Evolutionary conservation across 805 yeast genomes (phyloP).

Genomic region (Metschnikowia aberdeeniae): DNA sequence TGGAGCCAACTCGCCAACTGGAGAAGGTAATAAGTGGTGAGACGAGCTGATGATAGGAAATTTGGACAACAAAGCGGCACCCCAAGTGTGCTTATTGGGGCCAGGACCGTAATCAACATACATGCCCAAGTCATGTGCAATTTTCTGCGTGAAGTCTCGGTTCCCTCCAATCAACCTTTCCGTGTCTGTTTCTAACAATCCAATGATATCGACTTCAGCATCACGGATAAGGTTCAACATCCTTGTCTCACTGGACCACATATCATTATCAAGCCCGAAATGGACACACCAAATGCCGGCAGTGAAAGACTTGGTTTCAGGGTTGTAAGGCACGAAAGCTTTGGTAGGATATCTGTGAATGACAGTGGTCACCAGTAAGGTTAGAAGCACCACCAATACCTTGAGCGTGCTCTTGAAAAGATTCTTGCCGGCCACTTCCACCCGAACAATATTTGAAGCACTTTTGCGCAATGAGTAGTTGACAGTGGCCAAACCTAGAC

Average conservation of each 20-base stretch:
- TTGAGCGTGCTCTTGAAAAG: slow-evolving; percentile 24
- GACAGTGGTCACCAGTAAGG: slow-evolving; percentile 52
- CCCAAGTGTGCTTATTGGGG: slow-evolving; percentile 98
- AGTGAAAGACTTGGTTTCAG: slow-evolving; percentile 64
- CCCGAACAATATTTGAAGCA: slow-evolving; percentile 20
- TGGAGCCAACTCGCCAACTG: slow-evolving; percentile 97
- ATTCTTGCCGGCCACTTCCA: slow-evolving; percentile 18
- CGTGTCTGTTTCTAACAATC: slow-evolving; percentile 88
- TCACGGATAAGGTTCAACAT: slow-evolving; percentile 82
- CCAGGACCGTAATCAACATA: slow-evolving; percentile 98
- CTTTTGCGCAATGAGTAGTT: slow-evolving; percentile 29
- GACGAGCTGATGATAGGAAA: slow-evolving; percentile 90
- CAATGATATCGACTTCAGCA: slow-evolving; percentile 86
- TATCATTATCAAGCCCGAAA: slow-evolving; percentile 93
- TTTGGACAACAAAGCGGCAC: slow-evolving; percentile 84
- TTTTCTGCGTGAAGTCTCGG: slow-evolving; percentile 84
- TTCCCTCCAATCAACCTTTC: slow-evolving; percentile 93
- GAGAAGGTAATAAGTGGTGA: slow-evolving; percentile 91
- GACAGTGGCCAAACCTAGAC: slow-evolving; percentile 51
- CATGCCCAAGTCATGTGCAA: slow-evolving; percentile 92
- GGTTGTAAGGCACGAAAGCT: slow-evolving; percentile 53
- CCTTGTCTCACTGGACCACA: slow-evolving; percentile 95
- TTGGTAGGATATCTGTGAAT: slow-evolving; percentile 57
- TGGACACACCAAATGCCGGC: slow-evolving; percentile 99
- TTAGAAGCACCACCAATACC: slow-evolving; percentile 42